phyloP scores from a whole-genome alignment of 768 basidiomycete genomes.

The Suillus decipiens region DNA sequence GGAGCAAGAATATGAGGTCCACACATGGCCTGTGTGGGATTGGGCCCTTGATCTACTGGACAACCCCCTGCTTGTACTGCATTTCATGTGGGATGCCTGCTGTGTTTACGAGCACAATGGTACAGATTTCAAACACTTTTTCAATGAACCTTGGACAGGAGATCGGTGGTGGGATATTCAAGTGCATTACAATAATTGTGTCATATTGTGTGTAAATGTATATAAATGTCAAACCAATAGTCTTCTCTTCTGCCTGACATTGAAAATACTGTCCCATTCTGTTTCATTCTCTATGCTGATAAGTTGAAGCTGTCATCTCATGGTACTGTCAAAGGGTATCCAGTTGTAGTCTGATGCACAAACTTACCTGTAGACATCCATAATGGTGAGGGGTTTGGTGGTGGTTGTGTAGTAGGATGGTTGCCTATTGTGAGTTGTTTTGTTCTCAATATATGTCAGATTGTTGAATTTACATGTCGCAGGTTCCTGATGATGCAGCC shows the following conservation, averaged over 20 bases:
- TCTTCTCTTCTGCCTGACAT: constrained; percentile 4
- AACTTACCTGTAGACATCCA: constrained; percentile 22
- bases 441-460: not conserved
- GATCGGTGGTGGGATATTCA: constrained; percentile 39
- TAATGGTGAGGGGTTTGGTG: constrained; percentile 21
- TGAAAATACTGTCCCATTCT: constrained; percentile 10
- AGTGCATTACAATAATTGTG: constrained; percentile 22
- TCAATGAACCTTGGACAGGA: constrained; percentile 40
- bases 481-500: constrained; percentile 35
- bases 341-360: constrained; percentile 16
- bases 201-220: too few species aligned
- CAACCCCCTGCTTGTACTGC: constrained; percentile 7
- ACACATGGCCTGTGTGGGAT: constrained; percentile 10
- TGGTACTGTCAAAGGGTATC: constrained; percentile 24
- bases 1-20: constrained; percentile 4
- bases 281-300: constrained; percentile 21
- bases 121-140: constrained; percentile 25
- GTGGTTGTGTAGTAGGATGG: constrained; percentile 19
- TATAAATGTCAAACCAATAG: not conserved
- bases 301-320: constrained; percentile 18
- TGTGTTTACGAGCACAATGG: constrained; percentile 31
- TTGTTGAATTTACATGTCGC: not conserved
- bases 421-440: constrained; percentile 18
- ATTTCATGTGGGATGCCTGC: constrained; percentile 37
- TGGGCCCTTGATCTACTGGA: constrained; percentile 13